A percentile compares a stretch with the other conserved stretches of the same genome.
Conservation (phyloP, 441 rosid genomes). For the Lepidium campestre region DNA sequence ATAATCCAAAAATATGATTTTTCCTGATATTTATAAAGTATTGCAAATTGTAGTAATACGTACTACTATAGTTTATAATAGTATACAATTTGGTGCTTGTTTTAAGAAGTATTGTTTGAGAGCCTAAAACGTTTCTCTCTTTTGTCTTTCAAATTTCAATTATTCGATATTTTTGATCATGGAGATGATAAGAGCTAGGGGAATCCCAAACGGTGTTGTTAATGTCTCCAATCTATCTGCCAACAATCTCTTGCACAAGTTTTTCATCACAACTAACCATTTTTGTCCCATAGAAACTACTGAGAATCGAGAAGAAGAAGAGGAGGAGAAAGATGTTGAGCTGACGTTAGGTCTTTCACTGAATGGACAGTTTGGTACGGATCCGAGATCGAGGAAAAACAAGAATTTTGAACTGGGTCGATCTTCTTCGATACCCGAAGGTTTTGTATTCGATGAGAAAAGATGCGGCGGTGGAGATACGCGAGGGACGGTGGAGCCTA, state of each 20-base stretch:
- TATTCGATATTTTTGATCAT: not conserved
- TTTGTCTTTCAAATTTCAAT: not conserved
- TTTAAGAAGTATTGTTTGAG: not conserved
- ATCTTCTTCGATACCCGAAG: constrained; percentile 70
- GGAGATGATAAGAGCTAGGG: constrained; percentile 25
- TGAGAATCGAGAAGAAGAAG: constrained; percentile 24
- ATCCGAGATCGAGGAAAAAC: constrained; percentile 52
- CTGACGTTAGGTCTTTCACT: constrained; percentile 74
- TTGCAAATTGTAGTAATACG: constrained; percentile 18
- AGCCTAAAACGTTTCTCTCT: not conserved
- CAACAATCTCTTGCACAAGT: constrained; percentile 22
- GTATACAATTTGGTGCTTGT: constrained; percentile 12
- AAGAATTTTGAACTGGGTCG: constrained; percentile 31
- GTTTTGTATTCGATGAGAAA: constrained; percentile 14
- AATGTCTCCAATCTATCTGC: constrained; percentile 15
- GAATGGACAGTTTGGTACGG: constrained; percentile 82
- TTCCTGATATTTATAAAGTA: constrained; percentile 9
- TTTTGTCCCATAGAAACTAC: constrained; percentile 32
- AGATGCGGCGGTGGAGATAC: constrained; percentile 3
- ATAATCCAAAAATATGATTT: constrained; percentile 8
- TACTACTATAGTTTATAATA: constrained; percentile 1
- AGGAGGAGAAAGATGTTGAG: constrained; percentile 45
- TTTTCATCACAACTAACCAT: constrained; percentile 17
- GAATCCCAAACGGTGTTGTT: constrained; percentile 16
- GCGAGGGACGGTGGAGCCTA: not conserved